Conservation (phyloP, 2,329 filamentous ascomycete genomes). For the Mycogone perniciosa region DNA sequence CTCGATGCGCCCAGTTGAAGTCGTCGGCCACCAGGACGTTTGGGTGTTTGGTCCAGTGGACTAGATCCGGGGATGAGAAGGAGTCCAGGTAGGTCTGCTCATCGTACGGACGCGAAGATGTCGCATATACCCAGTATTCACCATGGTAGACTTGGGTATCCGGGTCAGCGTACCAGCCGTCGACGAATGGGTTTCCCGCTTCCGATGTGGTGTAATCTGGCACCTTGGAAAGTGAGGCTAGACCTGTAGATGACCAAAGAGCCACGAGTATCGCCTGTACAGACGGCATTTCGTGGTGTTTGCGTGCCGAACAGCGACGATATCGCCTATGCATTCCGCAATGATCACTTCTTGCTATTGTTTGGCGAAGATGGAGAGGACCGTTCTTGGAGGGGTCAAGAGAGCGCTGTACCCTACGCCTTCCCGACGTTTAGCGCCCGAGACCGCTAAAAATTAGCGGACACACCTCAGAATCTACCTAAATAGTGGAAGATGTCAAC, state of each 20-base stretch:
- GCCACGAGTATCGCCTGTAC: not conserved
- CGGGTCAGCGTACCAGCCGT: slow-evolving; percentile 46
- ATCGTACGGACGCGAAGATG: slow-evolving; percentile 37
- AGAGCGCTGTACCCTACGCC: too few species aligned
- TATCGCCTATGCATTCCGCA: too few species aligned
- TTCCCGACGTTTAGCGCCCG: too few species aligned
- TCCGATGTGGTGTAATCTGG: slow-evolving; percentile 34
- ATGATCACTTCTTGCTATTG: too few species aligned
- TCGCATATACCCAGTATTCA: slow-evolving; percentile 44
- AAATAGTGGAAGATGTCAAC: too few species aligned
- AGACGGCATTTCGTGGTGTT: slow-evolving; percentile 1
- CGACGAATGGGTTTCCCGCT: slow-evolving; percentile 41
- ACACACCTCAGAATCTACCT: too few species aligned
- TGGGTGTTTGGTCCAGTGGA: slow-evolving; percentile 42
- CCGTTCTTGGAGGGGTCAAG: too few species aligned
- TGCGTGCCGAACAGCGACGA: too few species aligned
- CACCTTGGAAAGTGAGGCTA: not conserved
- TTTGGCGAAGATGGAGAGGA: too few species aligned
- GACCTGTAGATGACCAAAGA: slow-evolving; percentile 2
- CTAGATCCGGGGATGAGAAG: slow-evolving; percentile 42
- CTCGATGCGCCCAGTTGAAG: slow-evolving; percentile 37
- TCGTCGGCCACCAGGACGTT: slow-evolving; percentile 31
- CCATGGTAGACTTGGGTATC: slow-evolving; percentile 40
- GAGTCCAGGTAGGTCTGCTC: slow-evolving; percentile 45
- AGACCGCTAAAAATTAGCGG: too few species aligned